Base-by-base conservation (phyloP, 192 early-diverging fungal genomes). In the Coemansia erecta region DNA sequence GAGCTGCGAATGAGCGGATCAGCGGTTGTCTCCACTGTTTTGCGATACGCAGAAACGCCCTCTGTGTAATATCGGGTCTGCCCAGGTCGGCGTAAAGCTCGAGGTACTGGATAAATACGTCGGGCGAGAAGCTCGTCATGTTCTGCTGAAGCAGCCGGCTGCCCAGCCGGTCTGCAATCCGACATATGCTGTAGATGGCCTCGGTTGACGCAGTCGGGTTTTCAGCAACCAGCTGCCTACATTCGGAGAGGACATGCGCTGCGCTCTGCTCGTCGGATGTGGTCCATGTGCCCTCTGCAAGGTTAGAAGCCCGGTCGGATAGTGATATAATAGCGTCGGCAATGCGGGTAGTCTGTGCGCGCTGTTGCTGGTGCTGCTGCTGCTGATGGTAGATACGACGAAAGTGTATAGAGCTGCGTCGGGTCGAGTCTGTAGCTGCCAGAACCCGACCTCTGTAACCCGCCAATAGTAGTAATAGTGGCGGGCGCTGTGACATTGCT, bases 41-140 rank as follows among this genome's bases (percentile, higher is more conserved):
- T 3, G 40, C 23, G 45, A 63, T 43, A 1, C 59, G 46, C n/a
- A 15, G 22, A 18, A 65, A 55, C 4, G 63, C 67, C n/a, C 31
- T 54, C 13, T 79, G 76, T 0, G 66, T 61, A 10, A 79, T 51
- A 43, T 79, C 76, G 4, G 76, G 76, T 2, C 76, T 66, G 0
- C 60, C 76, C 52, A 79, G 46, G 14, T 21, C 44, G 0, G 76
- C 76, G 44, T 79, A 79, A 35, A 79, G 53, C 15, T 79, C 60
- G 2, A 72, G 22, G 53, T 79, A 79, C 1, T 41, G 18, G 1
- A 52, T 24, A 22, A 72, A 51, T 13, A 64, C 22, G 1, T 9
- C 37, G 1, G 37, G n/a, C 0, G 58, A 39, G 3, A 64, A 1
- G 3, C 28, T 35, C 8, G 47, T 44, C 8, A 15, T 11, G 46